Conservation (phyloP, 768 basidiomycete genomes). For the Collybia mongolica region DNA sequence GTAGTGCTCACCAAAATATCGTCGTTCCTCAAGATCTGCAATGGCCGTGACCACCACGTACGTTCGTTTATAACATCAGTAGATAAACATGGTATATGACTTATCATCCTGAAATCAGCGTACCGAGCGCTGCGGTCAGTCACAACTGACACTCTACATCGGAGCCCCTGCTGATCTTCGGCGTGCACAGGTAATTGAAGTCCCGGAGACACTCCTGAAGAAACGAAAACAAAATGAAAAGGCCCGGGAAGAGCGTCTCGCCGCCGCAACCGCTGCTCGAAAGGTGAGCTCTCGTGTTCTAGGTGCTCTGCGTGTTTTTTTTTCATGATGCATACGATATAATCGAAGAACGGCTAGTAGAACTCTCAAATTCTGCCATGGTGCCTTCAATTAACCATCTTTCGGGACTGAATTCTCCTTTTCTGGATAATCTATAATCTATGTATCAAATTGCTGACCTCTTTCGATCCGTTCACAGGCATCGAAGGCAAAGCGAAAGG, state of each 20-base stretch:
- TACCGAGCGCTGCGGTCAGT: conserved; percentile 59
- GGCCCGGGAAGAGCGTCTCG: conserved; percentile 89
- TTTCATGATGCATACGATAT: conserved; percentile 81
- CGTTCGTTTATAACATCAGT: conserved; percentile 18
- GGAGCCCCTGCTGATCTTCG: conserved; percentile 19
- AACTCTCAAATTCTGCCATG: conserved; percentile 55
- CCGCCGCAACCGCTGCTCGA: conserved; percentile 78
- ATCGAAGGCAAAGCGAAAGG: conserved; percentile 87
- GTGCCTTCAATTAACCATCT: conserved; percentile 87
- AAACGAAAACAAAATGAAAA: conserved; percentile 98
- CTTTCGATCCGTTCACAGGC: conserved; percentile 46
- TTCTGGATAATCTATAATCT: not conserved
- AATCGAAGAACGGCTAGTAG: conserved; percentile 79
- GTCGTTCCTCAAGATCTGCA: conserved; percentile 47
- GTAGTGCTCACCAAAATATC: conserved; percentile 23
- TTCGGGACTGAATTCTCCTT: conserved; percentile 73
- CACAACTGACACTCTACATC: not conserved
- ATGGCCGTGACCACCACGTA: conserved; percentile 62
- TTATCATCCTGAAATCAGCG: conserved; percentile 26
- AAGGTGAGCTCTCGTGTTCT: conserved; percentile 61
- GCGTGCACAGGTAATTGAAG: conserved; percentile 75
- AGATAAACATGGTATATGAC: no score
- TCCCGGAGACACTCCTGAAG: conserved; percentile 99
- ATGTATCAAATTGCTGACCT: not conserved
- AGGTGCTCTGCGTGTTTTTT: conserved; percentile 6